These are phyloP conservation scores for Pichia heedii DNA, from an alignment of 805 yeast species.

Conservation along the genomic window DNA sequence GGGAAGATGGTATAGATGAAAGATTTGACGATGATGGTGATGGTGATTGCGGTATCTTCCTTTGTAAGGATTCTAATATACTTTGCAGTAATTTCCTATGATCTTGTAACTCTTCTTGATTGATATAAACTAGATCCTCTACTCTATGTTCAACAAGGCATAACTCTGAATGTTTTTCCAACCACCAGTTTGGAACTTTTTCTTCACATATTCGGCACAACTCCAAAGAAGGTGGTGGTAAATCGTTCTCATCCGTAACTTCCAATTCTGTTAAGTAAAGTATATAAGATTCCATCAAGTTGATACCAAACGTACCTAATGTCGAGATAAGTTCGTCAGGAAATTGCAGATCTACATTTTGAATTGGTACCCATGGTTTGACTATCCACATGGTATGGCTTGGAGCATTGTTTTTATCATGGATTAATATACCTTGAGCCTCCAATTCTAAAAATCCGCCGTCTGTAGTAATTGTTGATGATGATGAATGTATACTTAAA, in stretches of 20 bases:
- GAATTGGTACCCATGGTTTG: conserved; percentile 61
- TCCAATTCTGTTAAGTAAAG: conserved; percentile 54
- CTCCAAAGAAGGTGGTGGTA: conserved; percentile 76
- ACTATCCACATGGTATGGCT: conserved; percentile 91
- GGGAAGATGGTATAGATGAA: conserved; percentile 5
- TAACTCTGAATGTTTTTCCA: conserved; percentile 81
- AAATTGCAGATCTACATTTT: conserved; percentile 53
- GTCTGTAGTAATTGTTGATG: conserved; percentile 39
- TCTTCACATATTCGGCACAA: conserved; percentile 90
- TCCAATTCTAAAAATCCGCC: conserved; percentile 67
- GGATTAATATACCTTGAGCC: conserved; percentile 87
- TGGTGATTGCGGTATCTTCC: conserved; percentile 8
- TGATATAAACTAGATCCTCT: conserved; percentile 62
- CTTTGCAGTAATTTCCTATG: conserved; percentile 45
- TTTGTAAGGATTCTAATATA: conserved; percentile 33
- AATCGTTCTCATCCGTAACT: conserved; percentile 48
- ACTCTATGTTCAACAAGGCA: conserved; percentile 81
- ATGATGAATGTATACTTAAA: conserved; percentile 20
- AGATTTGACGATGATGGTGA: conserved; percentile 18
- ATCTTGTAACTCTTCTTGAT: conserved; percentile 71
- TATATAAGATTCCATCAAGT: conserved; percentile 69
- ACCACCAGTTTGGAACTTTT: conserved; percentile 91
- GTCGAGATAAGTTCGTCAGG: conserved; percentile 63
- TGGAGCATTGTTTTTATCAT: conserved; percentile 50
- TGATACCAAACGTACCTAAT: conserved; percentile 80